Base-by-base conservation (phyloP, 768 basidiomycete species). In the Termitomyces sp. region DNA sequence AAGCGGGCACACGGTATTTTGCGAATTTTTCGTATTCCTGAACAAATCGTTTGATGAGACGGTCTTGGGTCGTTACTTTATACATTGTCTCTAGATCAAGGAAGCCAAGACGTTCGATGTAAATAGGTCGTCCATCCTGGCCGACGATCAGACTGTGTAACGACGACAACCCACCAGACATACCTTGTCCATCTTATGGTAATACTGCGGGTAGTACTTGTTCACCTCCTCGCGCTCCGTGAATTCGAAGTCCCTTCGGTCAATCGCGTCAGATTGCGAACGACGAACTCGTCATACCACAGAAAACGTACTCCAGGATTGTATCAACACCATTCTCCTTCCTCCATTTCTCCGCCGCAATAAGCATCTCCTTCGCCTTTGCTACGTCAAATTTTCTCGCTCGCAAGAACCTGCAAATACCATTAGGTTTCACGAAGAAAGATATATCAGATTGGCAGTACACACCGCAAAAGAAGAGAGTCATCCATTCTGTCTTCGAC, bases 161-260 rank as follows among this genome's bases (percentile, higher is more conserved):
- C 10, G 25, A 37, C 29, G 29, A 32, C 21, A 14, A 40, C 17
- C 19, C 19, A n/a, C 3, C n/a, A 12, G 16, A 40, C 77, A 37
- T 49, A 93, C 94, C 81, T 88, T 94, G 81, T 98, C 96, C 64
- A 79, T 89, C 77, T 92, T 95, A 78, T 98, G 96, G 71, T 98
- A 97, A 73, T 83, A 97, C 66, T 96, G 94, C 1, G 95, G 95
- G 67, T 98, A 98, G 65, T 89, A 93, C 74, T 92, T 89, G 79
- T 93, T 84, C 4, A 98, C 94, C 65, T 84, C 79, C 43, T 72
- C 74, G 67, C 86, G 87, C 73, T 97, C 95, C 54, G 82, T 82
- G 72, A 96, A 98, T 51, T 89, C 83, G 68, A 96, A 98, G 69
- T 82, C 86, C 64, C 92, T 92, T 1, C 2, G 17, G 12, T 31